phyloP scores from a whole-genome alignment of 345 rosid genomes.

The Moricandia moricandioides region DNA sequence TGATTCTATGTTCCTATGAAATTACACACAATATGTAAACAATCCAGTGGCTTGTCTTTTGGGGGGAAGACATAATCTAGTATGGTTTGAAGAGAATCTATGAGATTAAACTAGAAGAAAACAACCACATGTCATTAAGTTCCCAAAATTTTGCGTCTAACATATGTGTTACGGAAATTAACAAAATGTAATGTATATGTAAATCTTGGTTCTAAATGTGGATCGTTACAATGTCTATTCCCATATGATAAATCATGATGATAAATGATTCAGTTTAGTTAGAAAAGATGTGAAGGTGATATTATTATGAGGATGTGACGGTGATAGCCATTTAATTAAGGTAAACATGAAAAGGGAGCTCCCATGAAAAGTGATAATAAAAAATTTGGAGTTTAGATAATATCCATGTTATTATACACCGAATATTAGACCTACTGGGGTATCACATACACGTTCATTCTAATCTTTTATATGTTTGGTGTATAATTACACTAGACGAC shows the following conservation, averaged over 20 bases:
- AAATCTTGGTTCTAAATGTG: not conserved
- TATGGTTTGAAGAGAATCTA: conserved; percentile 30
- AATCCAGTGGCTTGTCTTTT: conserved; percentile 21
- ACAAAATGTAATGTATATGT: not conserved
- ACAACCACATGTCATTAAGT: not conserved
- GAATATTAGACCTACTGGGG: not conserved
- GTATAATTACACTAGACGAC: not conserved
- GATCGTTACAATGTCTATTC: not conserved
- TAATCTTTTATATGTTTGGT: not conserved
- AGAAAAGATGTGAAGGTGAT: not conserved
- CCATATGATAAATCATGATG: not conserved
- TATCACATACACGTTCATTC: not conserved
- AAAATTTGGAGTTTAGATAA: no score
- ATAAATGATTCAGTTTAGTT: not conserved
- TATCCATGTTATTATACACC: no score
- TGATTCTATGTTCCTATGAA: conserved; percentile 36
- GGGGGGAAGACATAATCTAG: conserved; percentile 31
- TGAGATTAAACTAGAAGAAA: conserved; percentile 7
- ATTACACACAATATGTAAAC: conserved; percentile 21
- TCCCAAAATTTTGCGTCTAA: not conserved
- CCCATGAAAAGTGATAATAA: no score
- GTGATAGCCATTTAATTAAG: no score
- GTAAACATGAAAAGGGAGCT: no score
- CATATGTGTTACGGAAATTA: not conserved
- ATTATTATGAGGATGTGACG: no score